Evolutionary conservation across 495 filamentous ascomycete species (phyloP).

Genomic region (Penicillium crystallinum): DNA sequence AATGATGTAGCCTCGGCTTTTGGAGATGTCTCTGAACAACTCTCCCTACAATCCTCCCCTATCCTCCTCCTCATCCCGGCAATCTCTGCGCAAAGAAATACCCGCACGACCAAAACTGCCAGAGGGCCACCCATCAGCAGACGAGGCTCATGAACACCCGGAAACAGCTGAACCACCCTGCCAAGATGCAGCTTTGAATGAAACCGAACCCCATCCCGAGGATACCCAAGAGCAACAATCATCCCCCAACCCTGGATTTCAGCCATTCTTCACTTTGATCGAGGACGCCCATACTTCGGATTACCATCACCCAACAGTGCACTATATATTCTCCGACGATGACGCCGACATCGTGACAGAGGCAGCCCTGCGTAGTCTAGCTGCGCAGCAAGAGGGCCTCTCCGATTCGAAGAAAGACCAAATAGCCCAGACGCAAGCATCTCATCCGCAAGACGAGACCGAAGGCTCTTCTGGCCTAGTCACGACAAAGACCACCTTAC

Average conservation of each 20-base stretch:
- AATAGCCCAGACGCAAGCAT: background rate
- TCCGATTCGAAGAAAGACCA: conserved; percentile 16
- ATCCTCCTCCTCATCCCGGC: conserved; percentile 30
- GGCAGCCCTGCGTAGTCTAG: conserved; percentile 42
- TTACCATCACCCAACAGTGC: conserved; percentile 72
- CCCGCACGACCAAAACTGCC: background rate
- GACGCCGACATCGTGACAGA: conserved; percentile 58
- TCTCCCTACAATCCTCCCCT: conserved; percentile 11
- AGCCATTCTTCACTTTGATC: conserved; percentile 52
- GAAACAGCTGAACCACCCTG: conserved; percentile 3
- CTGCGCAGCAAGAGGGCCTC: conserved; percentile 25
- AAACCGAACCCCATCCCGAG: conserved; percentile 2
- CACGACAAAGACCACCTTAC: conserved; percentile 22
- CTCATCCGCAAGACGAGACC: conserved; percentile 4
- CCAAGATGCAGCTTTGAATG: conserved; percentile 9
- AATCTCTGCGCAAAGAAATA: conserved; percentile 18
- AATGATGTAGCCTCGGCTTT: conserved; percentile 28
- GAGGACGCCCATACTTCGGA: conserved; percentile 41
- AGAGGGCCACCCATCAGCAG: conserved; percentile 14
- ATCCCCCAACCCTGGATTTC: conserved; percentile 25
- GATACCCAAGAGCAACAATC: conserved; percentile 6
- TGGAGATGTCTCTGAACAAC: conserved; percentile 36
- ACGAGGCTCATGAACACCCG: conserved; percentile 3
- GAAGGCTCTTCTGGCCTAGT: conserved; percentile 14
- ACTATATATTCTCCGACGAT: conserved; percentile 88